Conservation (phyloP, 352 stramenopile species). For the Phytophthora idaei region DNA sequence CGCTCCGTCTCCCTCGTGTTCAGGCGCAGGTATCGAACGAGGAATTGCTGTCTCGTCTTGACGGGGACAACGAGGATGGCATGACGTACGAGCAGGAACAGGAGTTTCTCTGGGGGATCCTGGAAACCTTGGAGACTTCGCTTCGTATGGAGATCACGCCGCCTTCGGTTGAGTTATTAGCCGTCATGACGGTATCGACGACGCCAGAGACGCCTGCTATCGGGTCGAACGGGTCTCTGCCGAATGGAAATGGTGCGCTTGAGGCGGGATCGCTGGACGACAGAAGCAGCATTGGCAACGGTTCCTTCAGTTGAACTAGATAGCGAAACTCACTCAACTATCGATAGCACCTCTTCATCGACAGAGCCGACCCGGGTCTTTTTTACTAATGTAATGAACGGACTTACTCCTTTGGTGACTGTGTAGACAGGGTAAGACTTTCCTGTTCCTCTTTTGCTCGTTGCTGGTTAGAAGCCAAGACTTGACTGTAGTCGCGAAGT, state of each 20-base stretch:
- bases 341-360: slow-evolving; percentile 26
- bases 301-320: slow-evolving; percentile 39
- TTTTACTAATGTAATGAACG: slow-evolving; percentile 41
- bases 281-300: slow-evolving; percentile 39
- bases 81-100: slow-evolving; percentile 66
- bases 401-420: slow-evolving; percentile 28
- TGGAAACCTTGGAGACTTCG: slow-evolving; percentile 52
- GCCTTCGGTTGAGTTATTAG: slow-evolving; percentile 64
- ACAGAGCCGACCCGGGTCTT: slow-evolving; percentile 22
- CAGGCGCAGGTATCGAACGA: slow-evolving; percentile 43
- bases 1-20: slow-evolving; percentile 45
- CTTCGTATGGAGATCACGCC: slow-evolving; percentile 58
- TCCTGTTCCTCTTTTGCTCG: not conserved
- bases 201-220: slow-evolving; percentile 24
- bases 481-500: slow-evolving; percentile 41
- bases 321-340: slow-evolving; percentile 13
- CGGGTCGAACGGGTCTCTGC: slow-evolving; percentile 40
- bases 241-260: slow-evolving; percentile 38
- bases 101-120: slow-evolving; percentile 49
- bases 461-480: slow-evolving; percentile 24
- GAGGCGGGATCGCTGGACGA: slow-evolving; percentile 38
- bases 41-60: slow-evolving; percentile 53
- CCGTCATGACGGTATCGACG: slow-evolving; percentile 62
- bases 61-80: slow-evolving; percentile 46
- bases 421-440: not conserved